phyloP scores from a whole-genome alignment of 192 early-diverging fungal genomes.

The Lunasporangiospora selenospora region DNA sequence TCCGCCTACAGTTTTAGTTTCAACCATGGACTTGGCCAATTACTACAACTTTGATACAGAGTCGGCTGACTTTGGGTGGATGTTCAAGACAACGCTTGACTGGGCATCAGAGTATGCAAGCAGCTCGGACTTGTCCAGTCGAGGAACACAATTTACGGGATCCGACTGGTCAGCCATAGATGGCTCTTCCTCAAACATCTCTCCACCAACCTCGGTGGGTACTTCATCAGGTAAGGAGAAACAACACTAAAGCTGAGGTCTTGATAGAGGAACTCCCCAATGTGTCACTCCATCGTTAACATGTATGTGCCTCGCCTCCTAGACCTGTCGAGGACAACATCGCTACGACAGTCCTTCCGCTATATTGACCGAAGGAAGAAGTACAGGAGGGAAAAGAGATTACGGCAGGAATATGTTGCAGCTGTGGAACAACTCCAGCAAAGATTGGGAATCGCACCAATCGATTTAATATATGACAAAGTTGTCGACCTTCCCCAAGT shows the following conservation, averaged over 20 bases:
- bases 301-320: background rate
- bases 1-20: conserved; percentile 29
- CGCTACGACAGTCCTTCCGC: background rate
- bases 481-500: conserved; percentile 43
- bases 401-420: conserved; percentile 32
- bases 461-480: conserved; percentile 50
- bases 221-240: conserved; percentile 5
- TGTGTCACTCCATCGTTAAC: background rate
- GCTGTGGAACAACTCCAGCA: conserved; percentile 26
- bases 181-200: background rate
- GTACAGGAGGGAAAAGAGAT: conserved; percentile 24
- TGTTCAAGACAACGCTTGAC: conserved; percentile 45
- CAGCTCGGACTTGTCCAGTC: too few relatives aligned
- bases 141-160: too few relatives aligned
- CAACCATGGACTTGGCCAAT: conserved; percentile 19
- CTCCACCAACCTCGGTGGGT: conserved; percentile 21
- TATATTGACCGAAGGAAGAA: conserved; percentile 21
- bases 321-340: background rate
- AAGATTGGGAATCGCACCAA: conserved; percentile 26
- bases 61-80: conserved; percentile 41
- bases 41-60: conserved; percentile 46
- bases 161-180: background rate
- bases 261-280: too few relatives aligned
- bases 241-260: too few relatives aligned
- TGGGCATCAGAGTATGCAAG: conserved; percentile 26